Evolutionary conservation across 2,329 filamentous ascomycete species (phyloP).

Genomic region (Epichloe bromicola): DNA sequence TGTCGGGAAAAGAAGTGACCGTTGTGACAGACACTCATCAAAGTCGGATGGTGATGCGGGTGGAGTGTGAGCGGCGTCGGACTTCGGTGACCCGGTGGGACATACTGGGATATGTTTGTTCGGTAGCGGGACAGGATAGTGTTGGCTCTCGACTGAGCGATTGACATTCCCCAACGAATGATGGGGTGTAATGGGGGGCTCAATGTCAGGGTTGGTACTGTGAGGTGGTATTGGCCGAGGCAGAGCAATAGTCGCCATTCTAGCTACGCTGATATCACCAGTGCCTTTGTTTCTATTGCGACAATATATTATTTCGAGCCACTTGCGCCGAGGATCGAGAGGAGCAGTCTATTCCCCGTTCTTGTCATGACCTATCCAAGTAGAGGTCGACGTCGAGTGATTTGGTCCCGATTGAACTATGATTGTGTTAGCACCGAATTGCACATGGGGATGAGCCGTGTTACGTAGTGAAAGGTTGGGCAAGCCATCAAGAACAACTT

Average conservation of each 20-base stretch:
- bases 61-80: conserved; percentile 44
- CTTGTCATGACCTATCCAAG: background rate
- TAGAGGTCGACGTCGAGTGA: background rate
- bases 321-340: background rate
- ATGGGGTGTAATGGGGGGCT: conserved; percentile 24
- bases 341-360: background rate
- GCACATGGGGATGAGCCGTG: background rate
- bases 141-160: conserved; percentile 11
- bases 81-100: conserved; percentile 57
- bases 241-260: conserved; percentile 44
- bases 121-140: conserved; percentile 41
- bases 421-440: background rate
- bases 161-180: conserved; percentile 24
- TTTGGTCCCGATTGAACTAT: background rate
- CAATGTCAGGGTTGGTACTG: conserved; percentile 29
- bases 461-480: background rate
- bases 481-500: background rate
- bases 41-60: conserved; percentile 52
- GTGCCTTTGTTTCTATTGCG: background rate
- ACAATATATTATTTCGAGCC: background rate
- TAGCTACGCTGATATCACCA: background rate
- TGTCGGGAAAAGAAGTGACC: conserved; percentile 65
- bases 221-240: conserved; percentile 34
- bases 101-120: conserved; percentile 89
- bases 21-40: conserved; percentile 35